Evolutionary conservation across 768 basidiomycete genomes (phyloP), one percentile per base, ranked within the genome.

Genomic region (Leccinum sublutescens): DNA sequence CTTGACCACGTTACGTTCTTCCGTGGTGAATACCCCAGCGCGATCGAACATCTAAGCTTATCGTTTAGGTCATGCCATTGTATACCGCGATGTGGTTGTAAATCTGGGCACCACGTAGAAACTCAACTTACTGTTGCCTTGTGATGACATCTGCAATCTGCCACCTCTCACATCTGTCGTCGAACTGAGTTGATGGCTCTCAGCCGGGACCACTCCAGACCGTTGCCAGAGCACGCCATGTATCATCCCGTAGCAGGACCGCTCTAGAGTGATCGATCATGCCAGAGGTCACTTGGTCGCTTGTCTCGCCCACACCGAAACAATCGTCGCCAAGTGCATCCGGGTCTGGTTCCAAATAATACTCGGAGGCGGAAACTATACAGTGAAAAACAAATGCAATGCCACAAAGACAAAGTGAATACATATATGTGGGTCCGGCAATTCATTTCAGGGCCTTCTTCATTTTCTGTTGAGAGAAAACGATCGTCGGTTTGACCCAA

Each of bases 371-470:
- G 7, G 15, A 45, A 58, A n/a, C 4, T 40, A 23, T 34, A 34
- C 36, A 27, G 25, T 14, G 9, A 43, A 23, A 15, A 50, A 15
- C 52, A 23, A 29, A 49, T 53, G 23, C 48, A 56, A 55, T 15
- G 11, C 29, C 45, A 40, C 38, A 40, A 38, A 17, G 34, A 23
- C 29, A 5, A 47, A 55, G 55, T 21, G 12, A 15, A 33, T 21
- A n/a, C 8, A 7, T 17, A 23, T 49, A 29, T 40, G 12, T 4
- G 34, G 25, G 48, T 15, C 43, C 10, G 9, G 45, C 12, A 54
- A 59, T 53, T 64, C 54, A 89, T 75, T 91, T 91, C 76, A 91
- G 70, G 2, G 88, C 87, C 59, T 86, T 85, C 76, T 89, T 91
- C 89, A 91, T 89, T 80, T 85, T 86, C 89, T 90, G 59, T n/a